Conservation (phyloP, 179 eudicot genomes). For the Silene vulgaris region DNA sequence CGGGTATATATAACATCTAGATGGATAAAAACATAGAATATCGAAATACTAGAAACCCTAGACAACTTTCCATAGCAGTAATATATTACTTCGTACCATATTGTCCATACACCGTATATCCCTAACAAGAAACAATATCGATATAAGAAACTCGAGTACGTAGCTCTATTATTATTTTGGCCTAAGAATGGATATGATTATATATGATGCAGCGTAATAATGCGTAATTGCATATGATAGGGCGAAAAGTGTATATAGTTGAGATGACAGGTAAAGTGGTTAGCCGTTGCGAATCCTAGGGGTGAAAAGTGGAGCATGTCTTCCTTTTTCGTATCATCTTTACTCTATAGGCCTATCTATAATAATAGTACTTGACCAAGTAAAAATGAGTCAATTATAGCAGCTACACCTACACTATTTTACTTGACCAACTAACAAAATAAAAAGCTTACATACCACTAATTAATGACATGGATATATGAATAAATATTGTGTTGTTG, state of each 20-base stretch:
- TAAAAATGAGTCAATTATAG: too few species aligned
- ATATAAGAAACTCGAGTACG: too few species aligned
- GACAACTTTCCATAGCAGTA: too few species aligned
- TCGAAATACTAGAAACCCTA: too few species aligned
- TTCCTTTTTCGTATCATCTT: constrained; percentile 16
- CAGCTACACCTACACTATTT: not conserved
- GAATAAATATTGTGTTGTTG: not conserved
- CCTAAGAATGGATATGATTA: too few species aligned
- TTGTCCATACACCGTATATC: too few species aligned
- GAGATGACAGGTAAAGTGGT: constrained; percentile 32
- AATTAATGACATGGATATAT: not conserved
- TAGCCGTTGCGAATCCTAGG: constrained; percentile 29
- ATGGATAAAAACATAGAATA: too few species aligned
- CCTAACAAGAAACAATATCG: too few species aligned
- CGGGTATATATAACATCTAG: too few species aligned
- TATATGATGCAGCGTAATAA: not conserved
- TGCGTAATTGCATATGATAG: not conserved
- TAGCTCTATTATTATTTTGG: too few species aligned
- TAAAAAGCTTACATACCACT: not conserved
- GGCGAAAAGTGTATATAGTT: not conserved
- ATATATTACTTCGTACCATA: too few species aligned
- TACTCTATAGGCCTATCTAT: not conserved
- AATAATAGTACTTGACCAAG: too few species aligned
- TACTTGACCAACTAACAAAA: not conserved
- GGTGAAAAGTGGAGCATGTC: constrained; percentile 24